These are phyloP conservation scores for Candida smagusa DNA, from an alignment of 1,139 yeast species.

Conservation along the genomic window DNA sequence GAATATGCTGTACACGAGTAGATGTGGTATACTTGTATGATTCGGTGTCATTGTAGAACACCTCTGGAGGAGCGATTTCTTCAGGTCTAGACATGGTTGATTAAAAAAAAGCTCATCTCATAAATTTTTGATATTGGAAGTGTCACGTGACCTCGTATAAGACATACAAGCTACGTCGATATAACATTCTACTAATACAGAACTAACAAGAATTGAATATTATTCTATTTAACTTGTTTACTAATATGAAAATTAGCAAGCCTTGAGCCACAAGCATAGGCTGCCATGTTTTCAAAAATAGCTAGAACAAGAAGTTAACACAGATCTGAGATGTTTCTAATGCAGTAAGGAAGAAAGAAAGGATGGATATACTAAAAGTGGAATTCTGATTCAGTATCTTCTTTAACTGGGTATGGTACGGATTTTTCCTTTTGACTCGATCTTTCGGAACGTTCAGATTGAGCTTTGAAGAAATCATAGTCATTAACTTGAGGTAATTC, in stretches of 20 bases:
- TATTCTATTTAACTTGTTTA: not conserved
- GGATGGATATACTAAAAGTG: slow-evolving; percentile 11
- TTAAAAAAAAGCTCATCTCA: not conserved
- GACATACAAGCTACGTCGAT: no score
- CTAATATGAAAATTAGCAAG: not conserved
- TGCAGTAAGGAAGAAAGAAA: not conserved
- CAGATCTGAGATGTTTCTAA: not conserved
- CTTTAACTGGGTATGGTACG: slow-evolving; percentile 9
- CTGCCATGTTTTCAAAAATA: not conserved
- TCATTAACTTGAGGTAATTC: slow-evolving; percentile 6
- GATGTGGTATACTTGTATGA: slow-evolving; percentile 86
- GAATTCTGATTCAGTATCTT: slow-evolving; percentile 17
- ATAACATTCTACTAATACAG: no score
- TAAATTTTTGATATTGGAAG: not conserved
- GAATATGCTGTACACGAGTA: slow-evolving; percentile 96
- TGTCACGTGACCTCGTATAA: no score
- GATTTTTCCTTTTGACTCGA: slow-evolving; percentile 1
- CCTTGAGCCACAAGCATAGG: not conserved
- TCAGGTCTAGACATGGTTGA: slow-evolving; percentile 89
- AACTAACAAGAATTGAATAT: not conserved
- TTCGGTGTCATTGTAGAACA: slow-evolving; percentile 87
- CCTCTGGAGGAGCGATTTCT: slow-evolving; percentile 95
- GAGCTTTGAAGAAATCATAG: slow-evolving; percentile 8
- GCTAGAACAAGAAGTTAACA: not conserved
- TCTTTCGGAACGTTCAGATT: slow-evolving; percentile 2